Evolutionary conservation across 768 basidiomycete species (phyloP), one percentile per base, ranked within the genome.

Genomic region (Multifurca ochricompacta): DNA sequence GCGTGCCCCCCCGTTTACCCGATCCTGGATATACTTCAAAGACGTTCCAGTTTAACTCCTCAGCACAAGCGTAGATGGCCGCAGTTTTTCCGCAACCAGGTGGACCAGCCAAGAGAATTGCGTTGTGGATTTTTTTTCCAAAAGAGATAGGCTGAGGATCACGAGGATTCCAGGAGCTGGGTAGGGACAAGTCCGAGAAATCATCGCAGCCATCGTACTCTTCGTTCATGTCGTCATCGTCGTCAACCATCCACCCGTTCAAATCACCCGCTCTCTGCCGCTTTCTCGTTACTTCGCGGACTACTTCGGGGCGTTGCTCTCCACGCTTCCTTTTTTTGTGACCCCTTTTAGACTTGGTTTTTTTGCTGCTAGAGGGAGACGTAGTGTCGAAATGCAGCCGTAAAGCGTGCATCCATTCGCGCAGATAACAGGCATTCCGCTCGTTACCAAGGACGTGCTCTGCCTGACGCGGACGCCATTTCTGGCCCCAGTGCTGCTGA

Each of bases 1-100:
- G 88, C 23, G 81, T 74, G 6, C 87, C 89, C 56, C 81, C 87
- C 32, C 96, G 80, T 64, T 80, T 87, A n/a, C 93, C 93, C 48
- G 94, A 83, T 3, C 96, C 96, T 23, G 96, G 90, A 70, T 93
- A 87, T 11, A 98, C 92, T 67, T 99, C 96, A 64, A 97, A 96
- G 11, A 98, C 82, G 46, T 94, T 90, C 90, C 91, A 99, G 13
- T 85, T 91, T 31, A 99, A 75, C 69, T 99, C 95, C 50, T 83
- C 81, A 4, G 93, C 91, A 64, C 92, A 94, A 0, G 95, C 93
- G 69, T 96, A 93, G 2, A 96, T 86, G 19, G 91, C 79, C 1
- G 91, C 84, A 5, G 92, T 94, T 72, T 99, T 99, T 30, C 96
- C 96, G 49, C 75, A 76, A 10, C 94, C 95, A 30, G 77, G 70